Evolutionary conservation across 1,284 basidiomycete genomes (phyloP).

Genomic region (Moniliophthora roreri): DNA sequence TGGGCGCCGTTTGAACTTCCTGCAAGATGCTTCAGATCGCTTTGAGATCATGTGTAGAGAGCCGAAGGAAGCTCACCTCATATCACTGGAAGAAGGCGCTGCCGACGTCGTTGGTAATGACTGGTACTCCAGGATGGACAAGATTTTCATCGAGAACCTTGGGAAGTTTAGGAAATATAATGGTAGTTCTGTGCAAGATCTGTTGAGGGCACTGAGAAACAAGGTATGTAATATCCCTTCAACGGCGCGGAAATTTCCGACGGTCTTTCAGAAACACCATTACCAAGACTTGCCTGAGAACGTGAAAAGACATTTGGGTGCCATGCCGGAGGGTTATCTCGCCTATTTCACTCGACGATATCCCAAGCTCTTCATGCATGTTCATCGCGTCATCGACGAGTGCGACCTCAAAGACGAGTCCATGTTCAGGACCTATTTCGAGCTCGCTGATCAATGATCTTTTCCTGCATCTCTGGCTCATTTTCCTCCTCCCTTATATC

Average conservation of each 20-base stretch:
- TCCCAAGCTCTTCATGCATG: conserved; percentile 89
- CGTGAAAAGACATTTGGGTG: conserved; percentile 84
- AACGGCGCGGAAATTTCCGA: conserved; percentile 11
- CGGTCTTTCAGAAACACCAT: conserved; percentile 82
- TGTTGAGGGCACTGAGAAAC: conserved; percentile 90
- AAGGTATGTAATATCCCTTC: conserved; percentile 60
- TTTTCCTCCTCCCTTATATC: not conserved
- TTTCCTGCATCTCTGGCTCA: not conserved
- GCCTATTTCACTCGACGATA: conserved; percentile 93
- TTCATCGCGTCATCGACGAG: conserved; percentile 76
- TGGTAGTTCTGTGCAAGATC: conserved; percentile 85
- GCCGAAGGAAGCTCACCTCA: conserved; percentile 77
- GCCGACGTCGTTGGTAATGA: conserved; percentile 76
- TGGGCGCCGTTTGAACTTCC: conserved; percentile 82
- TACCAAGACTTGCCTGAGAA: conserved; percentile 94
- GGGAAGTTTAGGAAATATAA: conserved; percentile 98
- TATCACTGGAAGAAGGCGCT: conserved; percentile 76
- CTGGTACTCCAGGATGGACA: conserved; percentile 88
- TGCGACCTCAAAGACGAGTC: conserved; percentile 72
- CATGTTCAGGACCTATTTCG: conserved; percentile 87
- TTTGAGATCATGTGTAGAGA: conserved; percentile 98
- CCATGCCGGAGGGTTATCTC: conserved; percentile 91
- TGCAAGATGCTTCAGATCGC: conserved; percentile 95
- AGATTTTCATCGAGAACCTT: conserved; percentile 88
- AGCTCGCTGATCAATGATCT: conserved; percentile 51